Percentiles rank a stretch among this genome's conserved stretches.
Conservation (phyloP, 2,329 filamentous ascomycete species). For the Bipolaris oryzae region DNA sequence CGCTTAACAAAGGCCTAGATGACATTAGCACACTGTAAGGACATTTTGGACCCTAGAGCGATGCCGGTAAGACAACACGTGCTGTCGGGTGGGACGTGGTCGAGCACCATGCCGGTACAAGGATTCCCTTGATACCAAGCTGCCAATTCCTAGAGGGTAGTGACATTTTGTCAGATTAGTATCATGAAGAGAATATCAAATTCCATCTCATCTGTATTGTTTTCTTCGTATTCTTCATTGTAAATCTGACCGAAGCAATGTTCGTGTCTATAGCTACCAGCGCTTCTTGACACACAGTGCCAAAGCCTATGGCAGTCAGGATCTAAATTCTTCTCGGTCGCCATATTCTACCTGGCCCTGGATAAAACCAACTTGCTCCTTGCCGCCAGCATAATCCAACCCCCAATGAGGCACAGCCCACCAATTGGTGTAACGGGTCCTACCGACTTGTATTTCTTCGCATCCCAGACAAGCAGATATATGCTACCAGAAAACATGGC, state of each 20-base stretch:
- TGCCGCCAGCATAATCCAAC: slow-evolving; percentile 62
- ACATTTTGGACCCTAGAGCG: neutral
- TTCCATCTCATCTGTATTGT: neutral
- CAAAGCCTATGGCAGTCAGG: neutral
- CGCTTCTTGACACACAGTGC: neutral
- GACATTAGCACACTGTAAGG: neutral
- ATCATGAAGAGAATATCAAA: neutral
- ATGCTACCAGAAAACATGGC: slow-evolving; percentile 70
- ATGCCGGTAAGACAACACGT: neutral
- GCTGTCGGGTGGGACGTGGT: neutral
- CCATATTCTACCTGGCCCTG: slow-evolving; percentile 1
- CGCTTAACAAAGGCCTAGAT: neutral
- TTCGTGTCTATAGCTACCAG: neutral
- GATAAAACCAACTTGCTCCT: slow-evolving; percentile 26
- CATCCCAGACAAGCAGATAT: slow-evolving; percentile 68
- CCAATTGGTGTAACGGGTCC: slow-evolving; percentile 71
- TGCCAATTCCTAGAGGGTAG: neutral
- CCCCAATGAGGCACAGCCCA: slow-evolving; percentile 67
- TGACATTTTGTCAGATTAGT: neutral
- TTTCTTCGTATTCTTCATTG: neutral
- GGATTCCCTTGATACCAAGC: neutral
- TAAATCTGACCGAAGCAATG: neutral
- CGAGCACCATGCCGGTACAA: neutral
- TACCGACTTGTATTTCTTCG: slow-evolving; percentile 62
- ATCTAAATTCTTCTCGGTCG: neutral